Percentiles rank a stretch among this genome's conserved stretches.
These are phyloP conservation scores for Huntiella omanensis DNA, from an alignment of 2,329 filamentous ascomycete species.

Conservation along the genomic window DNA sequence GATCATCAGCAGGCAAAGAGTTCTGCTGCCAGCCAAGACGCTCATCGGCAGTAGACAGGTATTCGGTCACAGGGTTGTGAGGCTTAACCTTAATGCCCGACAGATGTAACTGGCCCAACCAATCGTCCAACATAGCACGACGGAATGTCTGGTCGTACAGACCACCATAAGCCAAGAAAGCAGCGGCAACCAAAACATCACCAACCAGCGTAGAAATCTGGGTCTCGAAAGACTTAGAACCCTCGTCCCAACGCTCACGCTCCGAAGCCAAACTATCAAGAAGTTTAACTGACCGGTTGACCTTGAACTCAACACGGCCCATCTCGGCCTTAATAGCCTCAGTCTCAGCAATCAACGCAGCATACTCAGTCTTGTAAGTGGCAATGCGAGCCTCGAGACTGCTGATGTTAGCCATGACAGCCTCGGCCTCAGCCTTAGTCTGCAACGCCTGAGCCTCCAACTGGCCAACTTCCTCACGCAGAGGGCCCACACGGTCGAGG, in stretches of 20 bases:
- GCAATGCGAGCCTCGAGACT: constrained; percentile 78
- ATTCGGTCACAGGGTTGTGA: constrained; percentile 88
- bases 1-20: constrained; percentile 79
- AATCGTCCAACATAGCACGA: constrained; percentile 94
- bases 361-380: constrained; percentile 91
- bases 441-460: constrained; percentile 77
- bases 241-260: constrained; percentile 82
- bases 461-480: constrained; percentile 73
- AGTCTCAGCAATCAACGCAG: constrained; percentile 86
- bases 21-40: constrained; percentile 90
- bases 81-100: constrained; percentile 90
- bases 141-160: constrained; percentile 97
- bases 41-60: constrained; percentile 90
- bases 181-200: constrained; percentile 88
- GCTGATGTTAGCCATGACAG: constrained; percentile 72
- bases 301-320: constrained; percentile 92
- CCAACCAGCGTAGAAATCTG: constrained; percentile 94
- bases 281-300: constrained; percentile 83
- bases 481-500: constrained; percentile 75
- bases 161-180: constrained; percentile 90
- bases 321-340: constrained; percentile 96
- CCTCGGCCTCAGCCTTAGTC: constrained; percentile 84
- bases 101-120: constrained; percentile 78
- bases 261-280: constrained; percentile 92
- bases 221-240: constrained; percentile 93